A percentile compares a stretch with the other conserved stretches of the same genome.
These are phyloP conservation scores for Camillea tinctor DNA, from an alignment of 2,329 filamentous ascomycete species.

Conservation along the genomic window DNA sequence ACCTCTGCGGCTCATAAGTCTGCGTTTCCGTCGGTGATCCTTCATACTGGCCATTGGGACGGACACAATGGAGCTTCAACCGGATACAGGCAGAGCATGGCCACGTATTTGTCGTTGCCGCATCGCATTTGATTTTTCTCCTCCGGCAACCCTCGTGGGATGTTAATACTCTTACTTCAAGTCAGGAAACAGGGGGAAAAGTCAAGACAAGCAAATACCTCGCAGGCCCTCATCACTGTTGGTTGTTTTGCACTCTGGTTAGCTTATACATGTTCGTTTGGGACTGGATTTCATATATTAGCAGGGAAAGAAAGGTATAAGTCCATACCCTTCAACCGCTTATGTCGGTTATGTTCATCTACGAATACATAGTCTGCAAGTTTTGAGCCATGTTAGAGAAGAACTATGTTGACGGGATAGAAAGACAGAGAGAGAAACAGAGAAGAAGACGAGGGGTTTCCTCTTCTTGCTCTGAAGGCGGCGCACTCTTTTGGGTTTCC, in stretches of 20 bases:
- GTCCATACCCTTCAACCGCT: conserved; percentile 80
- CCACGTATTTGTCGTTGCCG: conserved; percentile 95
- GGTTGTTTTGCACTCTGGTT: conserved; percentile 13
- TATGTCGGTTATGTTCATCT: conserved; percentile 97
- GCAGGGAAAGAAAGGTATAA: neutral
- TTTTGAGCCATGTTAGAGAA: conserved; percentile 16
- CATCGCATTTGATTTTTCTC: conserved; percentile 97
- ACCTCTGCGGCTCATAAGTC: conserved; percentile 50
- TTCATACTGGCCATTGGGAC: conserved; percentile 78
- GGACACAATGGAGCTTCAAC: conserved; percentile 89
- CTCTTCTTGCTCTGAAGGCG: conserved; percentile 9
- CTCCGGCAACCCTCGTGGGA: conserved; percentile 74
- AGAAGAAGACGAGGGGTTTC: conserved; percentile 4
- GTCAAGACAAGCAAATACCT: neutral
- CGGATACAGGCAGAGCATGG: conserved; percentile 92
- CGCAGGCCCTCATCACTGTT: conserved; percentile 92
- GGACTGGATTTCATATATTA: conserved; percentile 3
- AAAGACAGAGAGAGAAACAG: too few relatives aligned
- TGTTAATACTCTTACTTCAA: too few relatives aligned
- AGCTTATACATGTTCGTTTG: conserved; percentile 11
- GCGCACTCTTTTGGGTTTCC: conserved; percentile 82
- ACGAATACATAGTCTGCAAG: conserved; percentile 93
- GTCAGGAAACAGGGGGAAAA: neutral
- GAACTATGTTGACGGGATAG: neutral
- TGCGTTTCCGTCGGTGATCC: conserved; percentile 45